Percentiles rank a stretch among this genome's conserved stretches.
phyloP scores from a whole-genome alignment of 1,284 basidiomycete species.

The Marasmius fiardii region DNA sequence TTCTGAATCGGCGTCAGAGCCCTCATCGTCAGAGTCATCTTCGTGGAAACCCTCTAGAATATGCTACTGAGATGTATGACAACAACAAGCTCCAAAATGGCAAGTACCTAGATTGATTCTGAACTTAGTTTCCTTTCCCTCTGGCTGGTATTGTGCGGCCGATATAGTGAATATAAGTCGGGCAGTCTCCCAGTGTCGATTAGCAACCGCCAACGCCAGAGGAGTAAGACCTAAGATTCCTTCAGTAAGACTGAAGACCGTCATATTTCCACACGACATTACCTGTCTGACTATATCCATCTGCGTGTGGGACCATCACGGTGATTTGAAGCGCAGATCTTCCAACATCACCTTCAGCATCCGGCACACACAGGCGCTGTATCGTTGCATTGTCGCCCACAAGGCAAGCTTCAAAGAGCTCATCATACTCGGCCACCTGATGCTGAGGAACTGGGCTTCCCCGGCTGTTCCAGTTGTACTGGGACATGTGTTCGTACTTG shows the following conservation, averaged over 20 bases:
- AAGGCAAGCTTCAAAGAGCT: slow-evolving; percentile 52
- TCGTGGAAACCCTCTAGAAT: not conserved
- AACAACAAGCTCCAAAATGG: too few relatives aligned
- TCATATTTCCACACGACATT: slow-evolving; percentile 4
- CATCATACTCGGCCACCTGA: slow-evolving; percentile 36
- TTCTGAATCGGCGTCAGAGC: slow-evolving; percentile 31
- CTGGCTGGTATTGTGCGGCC: slow-evolving; percentile 44
- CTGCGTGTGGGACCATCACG: slow-evolving; percentile 23
- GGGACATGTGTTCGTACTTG: not conserved
- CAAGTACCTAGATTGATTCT: slow-evolving; percentile 33
- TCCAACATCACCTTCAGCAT: slow-evolving; percentile 24
- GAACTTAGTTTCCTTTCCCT: slow-evolving; percentile 32
- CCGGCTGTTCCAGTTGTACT: not conserved
- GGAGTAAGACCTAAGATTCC: slow-evolving; percentile 37
- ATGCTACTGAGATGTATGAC: not conserved
- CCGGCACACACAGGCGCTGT: slow-evolving; percentile 46
- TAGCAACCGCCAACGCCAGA: slow-evolving; percentile 41
- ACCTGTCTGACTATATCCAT: slow-evolving; percentile 17
- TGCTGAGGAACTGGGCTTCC: slow-evolving; percentile 24
- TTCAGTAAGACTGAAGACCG: not conserved
- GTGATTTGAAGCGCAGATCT: slow-evolving; percentile 39
- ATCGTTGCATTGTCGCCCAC: slow-evolving; percentile 46
- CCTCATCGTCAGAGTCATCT: slow-evolving; percentile 26
- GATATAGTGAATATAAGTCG: slow-evolving; percentile 50
- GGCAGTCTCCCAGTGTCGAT: slow-evolving; percentile 50